Evolutionary conservation across 2,329 filamentous ascomycete species (phyloP), one percentile per base, ranked within the genome.

Genomic region (Juglanconis oblonga): DNA sequence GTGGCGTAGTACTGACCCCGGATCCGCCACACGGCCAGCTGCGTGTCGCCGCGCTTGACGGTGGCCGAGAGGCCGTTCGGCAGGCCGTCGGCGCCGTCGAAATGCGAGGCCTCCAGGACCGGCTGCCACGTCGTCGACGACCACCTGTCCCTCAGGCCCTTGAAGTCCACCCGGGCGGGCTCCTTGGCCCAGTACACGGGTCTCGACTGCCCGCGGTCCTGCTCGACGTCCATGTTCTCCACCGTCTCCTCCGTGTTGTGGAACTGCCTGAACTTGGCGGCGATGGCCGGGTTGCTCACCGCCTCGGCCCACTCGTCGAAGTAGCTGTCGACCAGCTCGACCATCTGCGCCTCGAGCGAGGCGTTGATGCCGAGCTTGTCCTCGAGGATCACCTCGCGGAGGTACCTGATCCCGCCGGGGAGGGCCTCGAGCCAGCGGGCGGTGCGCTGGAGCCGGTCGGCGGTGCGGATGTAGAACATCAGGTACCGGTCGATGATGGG

Each of bases 291-390:
- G 60, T 87, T 81, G 51, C 84, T 84, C 70, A 97, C 81, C 0
- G 89, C 90, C 72, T 94, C 90, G 13, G 90, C 91, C 92, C 92
- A 97, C 76, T 97, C 92, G 77, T 92, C 92, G 77, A 95, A 96
- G 79, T 88, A 97, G 14, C 85, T 86, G 65, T 87, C 88, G 5
- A 97, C 90, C 1, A 97, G 83, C 53, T 91, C 87, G 68, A 90
- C 81, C 92, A 97, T 97, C 73, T 97, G 91, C 38, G 87, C 83
- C 74, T 97, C 92, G 32, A 97, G 86, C 5, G 91, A 88, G 3
- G 87, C 89, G 71, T 87, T 90, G 67, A 97, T 94, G 35, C 92
- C 92, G 0, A 97, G 85, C 69, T 89, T 91, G 78, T 97, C 92
- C 35, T 95, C 84, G 5, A 97, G 80, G 38, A 97, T 83, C 3